A percentile compares a stretch with the other conserved stretches of the same genome.
These are phyloP conservation scores for Paraglomus occultum DNA, from an alignment of 192 early-diverging fungal species.

Conservation along the genomic window DNA sequence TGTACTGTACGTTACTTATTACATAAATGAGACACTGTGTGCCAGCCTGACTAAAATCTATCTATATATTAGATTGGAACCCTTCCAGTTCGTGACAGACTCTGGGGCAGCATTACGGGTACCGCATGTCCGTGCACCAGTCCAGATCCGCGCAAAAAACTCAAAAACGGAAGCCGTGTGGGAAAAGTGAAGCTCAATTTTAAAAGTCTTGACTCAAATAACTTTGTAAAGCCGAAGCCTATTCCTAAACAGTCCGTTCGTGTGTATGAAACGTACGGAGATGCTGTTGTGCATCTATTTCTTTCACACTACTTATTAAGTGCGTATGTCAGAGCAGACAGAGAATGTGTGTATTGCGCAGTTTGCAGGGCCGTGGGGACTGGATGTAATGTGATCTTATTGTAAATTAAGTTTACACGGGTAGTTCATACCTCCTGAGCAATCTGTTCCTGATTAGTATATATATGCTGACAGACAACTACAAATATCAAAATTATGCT, in stretches of 20 bases:
- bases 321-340: conserved; percentile 6
- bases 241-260: background rate
- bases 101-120: conserved; percentile 9
- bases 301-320: conserved; percentile 4
- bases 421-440: too few relatives aligned
- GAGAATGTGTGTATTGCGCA: conserved; percentile 7
- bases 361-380: conserved; percentile 3
- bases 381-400: background rate
- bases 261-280: conserved; percentile 2
- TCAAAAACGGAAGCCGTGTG: background rate
- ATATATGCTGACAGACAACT: too few relatives aligned
- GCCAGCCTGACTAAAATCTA: background rate
- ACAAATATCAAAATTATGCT: too few relatives aligned
- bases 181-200: background rate
- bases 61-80: background rate
- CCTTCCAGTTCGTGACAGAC: background rate
- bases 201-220: conserved; percentile 1
- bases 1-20: conserved; percentile 1
- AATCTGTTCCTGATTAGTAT: too few relatives aligned
- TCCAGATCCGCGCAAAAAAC: conserved; percentile 3
- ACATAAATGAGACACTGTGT: conserved; percentile 5
- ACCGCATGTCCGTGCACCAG: conserved; percentile 9
- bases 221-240: background rate
- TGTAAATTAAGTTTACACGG: background rate
- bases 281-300: background rate